Evolutionary conservation across 768 basidiomycete genomes (phyloP).

Genomic region (Lyophyllum semitale): DNA sequence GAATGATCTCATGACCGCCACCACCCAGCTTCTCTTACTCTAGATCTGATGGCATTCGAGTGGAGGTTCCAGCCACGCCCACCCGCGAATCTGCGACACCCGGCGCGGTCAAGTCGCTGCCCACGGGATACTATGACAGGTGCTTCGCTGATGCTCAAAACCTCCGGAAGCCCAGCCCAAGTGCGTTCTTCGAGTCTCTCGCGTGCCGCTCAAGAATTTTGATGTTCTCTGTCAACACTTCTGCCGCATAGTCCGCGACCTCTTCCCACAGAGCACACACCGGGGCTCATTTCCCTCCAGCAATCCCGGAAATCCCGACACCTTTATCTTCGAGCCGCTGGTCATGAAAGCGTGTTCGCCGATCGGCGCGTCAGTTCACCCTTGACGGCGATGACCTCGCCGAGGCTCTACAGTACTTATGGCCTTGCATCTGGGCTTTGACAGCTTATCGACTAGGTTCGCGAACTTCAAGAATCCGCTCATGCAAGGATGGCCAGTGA

Average conservation of each 20-base stretch:
- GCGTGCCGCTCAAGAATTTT: conserved; percentile 1
- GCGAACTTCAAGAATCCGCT: conserved; percentile 64
- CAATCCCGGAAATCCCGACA: conserved; percentile 82
- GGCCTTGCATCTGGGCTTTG: conserved; percentile 68
- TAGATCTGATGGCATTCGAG: conserved; percentile 5
- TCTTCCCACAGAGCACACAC: conserved; percentile 72
- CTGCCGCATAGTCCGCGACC: conserved; percentile 50
- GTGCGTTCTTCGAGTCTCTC: conserved; percentile 35
- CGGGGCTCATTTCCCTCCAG: conserved; percentile 82
- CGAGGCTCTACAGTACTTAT: conserved; percentile 74
- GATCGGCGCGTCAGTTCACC: conserved; percentile 45
- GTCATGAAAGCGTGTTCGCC: conserved; percentile 61
- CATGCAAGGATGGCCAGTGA: conserved; percentile 65
- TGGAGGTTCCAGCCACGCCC: background rate
- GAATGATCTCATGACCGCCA: background rate
- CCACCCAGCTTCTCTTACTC: background rate
- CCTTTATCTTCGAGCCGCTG: conserved; percentile 86
- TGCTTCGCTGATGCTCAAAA: conserved; percentile 70
- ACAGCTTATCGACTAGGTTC: conserved; percentile 68
- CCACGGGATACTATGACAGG: conserved; percentile 50
- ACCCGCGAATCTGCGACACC: background rate
- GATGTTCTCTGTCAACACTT: conserved; percentile 2
- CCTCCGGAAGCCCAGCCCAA: conserved; percentile 60
- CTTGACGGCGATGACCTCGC: conserved; percentile 63
- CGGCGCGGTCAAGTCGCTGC: conserved; percentile 34